Base-by-base conservation (phyloP, 1,284 basidiomycete genomes). In the Fomes fomentarius region DNA sequence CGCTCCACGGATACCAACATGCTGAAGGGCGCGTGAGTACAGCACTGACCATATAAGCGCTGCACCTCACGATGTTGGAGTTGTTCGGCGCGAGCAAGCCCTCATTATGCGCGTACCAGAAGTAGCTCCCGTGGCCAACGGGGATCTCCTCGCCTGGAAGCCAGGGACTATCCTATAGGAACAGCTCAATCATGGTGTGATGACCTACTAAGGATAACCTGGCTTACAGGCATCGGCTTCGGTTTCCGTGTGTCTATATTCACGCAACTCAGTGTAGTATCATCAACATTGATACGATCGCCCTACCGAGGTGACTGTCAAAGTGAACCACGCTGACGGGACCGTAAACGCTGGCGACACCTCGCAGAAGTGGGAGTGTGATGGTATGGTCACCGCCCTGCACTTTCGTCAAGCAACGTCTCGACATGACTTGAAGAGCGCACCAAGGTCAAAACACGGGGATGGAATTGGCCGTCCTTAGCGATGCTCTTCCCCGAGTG, bases 341-440 rank as follows among this genome's bases (percentile, higher is more conserved):
- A 0, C 74, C 74, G 50, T 76, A 76, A 9, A 71, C 63, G 12
- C 65, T 65, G 6, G 68, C 62, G 14, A 76, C 66, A 1, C 71
- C 70, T 1, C 74, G 65, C 4, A 76, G 61, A 19, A 75, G 64
- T 1, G 74, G 74, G 1, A 76, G 67, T 1, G 73, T 73, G 58
- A 76, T 72, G 26, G 74, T 72, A 58, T 75, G 74, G 46, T 76
- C 74, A 7, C 74, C 74, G 12, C 74, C 74, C 68, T 69, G 30
- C 2, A 24, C 15, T 6, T 47, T 41, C 26, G 22, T 0, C 19
- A 15, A 8, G 26, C 24, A 11, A n/a, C 26, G n/a, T n/a, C n/a
- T n/a, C n/a, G n/a, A 24, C 28, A 7, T 4, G 5, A 17, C 11
- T 8, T 11, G 10, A 33, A 14, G 7, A 26, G 47, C 60, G 19